Evolutionary conservation across 2,329 filamentous ascomycete genomes (phyloP).

Genomic region (Phoma sp.): DNA sequence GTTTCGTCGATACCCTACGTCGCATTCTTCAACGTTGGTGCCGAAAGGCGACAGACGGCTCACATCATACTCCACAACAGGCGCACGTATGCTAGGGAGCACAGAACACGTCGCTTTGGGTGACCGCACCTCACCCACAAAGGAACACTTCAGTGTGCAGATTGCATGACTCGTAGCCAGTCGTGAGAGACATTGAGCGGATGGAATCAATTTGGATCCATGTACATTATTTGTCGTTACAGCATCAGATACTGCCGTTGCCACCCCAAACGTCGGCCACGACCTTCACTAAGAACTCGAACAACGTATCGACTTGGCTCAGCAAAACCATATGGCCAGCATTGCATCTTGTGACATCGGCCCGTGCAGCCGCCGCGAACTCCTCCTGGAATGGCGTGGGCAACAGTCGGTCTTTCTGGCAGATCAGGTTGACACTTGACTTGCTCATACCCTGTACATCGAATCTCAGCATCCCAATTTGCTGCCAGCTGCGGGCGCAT

Average conservation of each 20-base stretch:
- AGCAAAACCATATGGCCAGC: background rate
- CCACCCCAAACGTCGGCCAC: background rate
- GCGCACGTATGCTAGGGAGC: background rate
- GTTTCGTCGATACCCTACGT: background rate
- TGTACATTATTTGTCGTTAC: background rate
- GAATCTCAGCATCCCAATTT: background rate
- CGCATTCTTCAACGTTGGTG: background rate
- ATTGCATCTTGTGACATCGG: background rate
- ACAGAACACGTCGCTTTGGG: background rate
- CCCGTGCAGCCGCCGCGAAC: background rate
- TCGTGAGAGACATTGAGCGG: no score
- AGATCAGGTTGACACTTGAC: background rate
- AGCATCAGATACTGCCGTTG: background rate
- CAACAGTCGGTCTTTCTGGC: background rate
- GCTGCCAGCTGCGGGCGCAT: background rate
- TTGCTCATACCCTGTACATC: background rate
- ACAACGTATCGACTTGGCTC: background rate
- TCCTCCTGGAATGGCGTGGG: background rate
- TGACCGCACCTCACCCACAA: background rate
- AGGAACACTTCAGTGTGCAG: background rate
- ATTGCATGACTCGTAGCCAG: no score
- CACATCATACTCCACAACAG: background rate
- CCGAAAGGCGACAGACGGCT: background rate
- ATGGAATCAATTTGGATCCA: background rate
- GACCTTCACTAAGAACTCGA: background rate